Evolutionary conservation across 2,329 filamentous ascomycete species (phyloP), one percentile per base, ranked within the genome.

Genomic region (Aspergillus costaricaensis): DNA sequence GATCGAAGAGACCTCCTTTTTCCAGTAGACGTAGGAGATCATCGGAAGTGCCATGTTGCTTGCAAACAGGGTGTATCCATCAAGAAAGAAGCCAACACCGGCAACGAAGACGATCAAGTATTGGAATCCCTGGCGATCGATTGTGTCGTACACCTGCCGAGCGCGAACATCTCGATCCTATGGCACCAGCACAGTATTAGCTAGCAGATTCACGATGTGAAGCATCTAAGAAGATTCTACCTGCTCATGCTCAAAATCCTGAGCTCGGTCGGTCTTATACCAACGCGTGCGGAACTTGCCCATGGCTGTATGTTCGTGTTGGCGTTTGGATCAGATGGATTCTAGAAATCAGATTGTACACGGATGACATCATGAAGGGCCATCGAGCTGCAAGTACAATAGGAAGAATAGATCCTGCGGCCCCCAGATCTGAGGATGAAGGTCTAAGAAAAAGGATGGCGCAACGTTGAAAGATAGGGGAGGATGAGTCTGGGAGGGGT

Each of bases 31-130:
- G 57, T 79, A 79, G 23, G 73, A 72, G 9, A 83, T 72, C 73
- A 81, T 80, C 0, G 81, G 81, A 5, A 82, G 68, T n/a, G 81
- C 77, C 62, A 82, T 78, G 48, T 83, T 83, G 61, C 76, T 80
- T 15, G 80, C 80, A 66, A 83, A 83, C 10, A 83, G 70, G 5
- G 78, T 79, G 51, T 79, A 80, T 48, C 77, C 77, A 71, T 82
- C 80, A 4, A 81, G 78, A 58, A 82, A 79, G 69, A 82, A 82
- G 12, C 80, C 80, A n/a, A 80, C 75, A 19, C 79, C 80, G 15
- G 80, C 79, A 6, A 82, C 81, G 3, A 80, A 67, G 6, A 79
- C 79, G 2, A 80, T 76, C 14, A 78, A 65, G 75, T 76, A 78
- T 68, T 79, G 77, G 57, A 72, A 80, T 6, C 66, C 67, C 60